Evolutionary conservation across 2,329 filamentous ascomycete species (phyloP), one percentile per base, ranked within the genome.

Genomic region (Cladosporium phlei): DNA sequence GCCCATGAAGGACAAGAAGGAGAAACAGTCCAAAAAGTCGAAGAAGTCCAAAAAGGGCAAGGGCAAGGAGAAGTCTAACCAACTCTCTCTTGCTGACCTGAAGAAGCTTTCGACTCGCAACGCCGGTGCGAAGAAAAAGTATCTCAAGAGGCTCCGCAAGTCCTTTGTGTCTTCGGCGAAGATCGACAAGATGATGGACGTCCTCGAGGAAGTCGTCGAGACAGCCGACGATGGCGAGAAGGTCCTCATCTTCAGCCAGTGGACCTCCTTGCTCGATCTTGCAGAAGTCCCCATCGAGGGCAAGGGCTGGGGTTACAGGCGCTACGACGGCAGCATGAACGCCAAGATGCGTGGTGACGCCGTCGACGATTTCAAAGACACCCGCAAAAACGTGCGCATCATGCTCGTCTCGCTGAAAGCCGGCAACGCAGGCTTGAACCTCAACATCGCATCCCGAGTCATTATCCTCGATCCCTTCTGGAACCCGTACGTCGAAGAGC

Each of bases 391-490:
- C 59, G 81, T 66, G 10, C 62, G 76, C 51, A 74, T 91, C 60
- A 86, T 93, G 76, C 74, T 93, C 3, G 79, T 90, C 2, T 89
- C 85, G 1, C 72, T 91, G 38, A 88, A 87, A 58, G 86, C 87
- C 1, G 87, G 87, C 25, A 91, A 91, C 57, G 82, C 89, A 0
- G 90, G 90, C 1, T 77, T 96, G 35, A 96, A 96, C 60, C 75
- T 96, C 17, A 87, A 85, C 29, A 80, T 82, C 14, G 90, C 89
- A 0, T 88, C 83, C 1, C 84, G 88, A 53, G 87, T 95, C 55
- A 88, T 96, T 64, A 86, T 95, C 53, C 81, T 95, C 61, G 89
- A 95, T 62, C 89, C 89, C 0, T 95, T 94, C 69, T 95, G 88
- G 88, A 96, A 95, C 53, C 90, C 89, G 0, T 95, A 85, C 61